phyloP scores from a whole-genome alignment of 371 early-diverging fungal genomes.

The Smittium culicis region DNA sequence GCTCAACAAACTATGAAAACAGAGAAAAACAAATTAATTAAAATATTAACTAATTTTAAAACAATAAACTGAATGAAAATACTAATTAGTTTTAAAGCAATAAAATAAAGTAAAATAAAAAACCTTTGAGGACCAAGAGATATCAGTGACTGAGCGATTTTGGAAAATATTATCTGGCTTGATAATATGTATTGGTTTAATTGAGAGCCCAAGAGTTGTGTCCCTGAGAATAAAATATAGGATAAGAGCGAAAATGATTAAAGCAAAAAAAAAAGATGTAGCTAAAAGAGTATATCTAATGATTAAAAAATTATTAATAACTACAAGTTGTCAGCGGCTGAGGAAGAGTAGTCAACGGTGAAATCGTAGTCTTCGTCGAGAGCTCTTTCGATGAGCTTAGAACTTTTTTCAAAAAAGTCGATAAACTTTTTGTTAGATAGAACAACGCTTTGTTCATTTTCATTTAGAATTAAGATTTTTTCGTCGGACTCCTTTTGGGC shows the following conservation, averaged over 20 bases:
- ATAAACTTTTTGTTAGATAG: conserved; percentile 41
- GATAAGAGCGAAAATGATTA: background rate
- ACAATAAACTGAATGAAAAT: too few relatives aligned
- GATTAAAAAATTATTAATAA: too few relatives aligned
- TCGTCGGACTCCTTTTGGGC: conserved; percentile 34
- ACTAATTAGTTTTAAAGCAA: too few relatives aligned
- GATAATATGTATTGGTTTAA: background rate
- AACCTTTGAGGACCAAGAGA: conserved; percentile 75
- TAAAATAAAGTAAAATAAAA: too few relatives aligned
- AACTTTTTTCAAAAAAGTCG: conserved; percentile 71
- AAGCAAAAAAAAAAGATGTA: background rate
- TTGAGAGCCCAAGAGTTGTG: background rate
- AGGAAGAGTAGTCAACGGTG: conserved; percentile 70
- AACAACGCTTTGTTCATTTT: conserved; percentile 60
- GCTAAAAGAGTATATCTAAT: background rate
- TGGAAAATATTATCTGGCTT: background rate
- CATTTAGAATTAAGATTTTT: conserved; percentile 42
- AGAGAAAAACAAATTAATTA: background rate
- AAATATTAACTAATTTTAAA: background rate
- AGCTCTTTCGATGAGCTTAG: conserved; percentile 80
- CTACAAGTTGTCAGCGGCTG: background rate
- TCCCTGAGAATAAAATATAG: background rate
- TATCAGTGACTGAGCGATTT: conserved; percentile 61
- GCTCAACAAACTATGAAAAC: conserved; percentile 59
- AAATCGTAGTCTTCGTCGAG: conserved; percentile 80